Evolutionary conservation across 1,284 basidiomycete genomes (phyloP).

Genomic region (Sanghuangporus sanghuang): DNA sequence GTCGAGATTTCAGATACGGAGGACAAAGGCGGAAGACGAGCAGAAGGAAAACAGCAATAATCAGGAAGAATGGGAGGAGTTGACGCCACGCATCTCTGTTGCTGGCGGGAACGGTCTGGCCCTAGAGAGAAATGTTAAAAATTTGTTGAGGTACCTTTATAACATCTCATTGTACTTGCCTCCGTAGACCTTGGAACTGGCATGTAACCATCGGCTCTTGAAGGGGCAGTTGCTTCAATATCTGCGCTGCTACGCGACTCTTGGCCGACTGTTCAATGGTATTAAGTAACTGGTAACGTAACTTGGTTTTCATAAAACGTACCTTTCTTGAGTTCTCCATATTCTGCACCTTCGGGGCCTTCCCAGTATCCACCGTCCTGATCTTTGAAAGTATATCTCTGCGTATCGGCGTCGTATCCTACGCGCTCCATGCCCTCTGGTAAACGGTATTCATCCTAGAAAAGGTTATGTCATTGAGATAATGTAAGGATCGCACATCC

Average conservation of each 20-base stretch:
- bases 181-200: conserved; percentile 41
- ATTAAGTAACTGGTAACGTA: background rate
- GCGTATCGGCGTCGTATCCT: conserved; percentile 38
- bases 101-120: conserved; percentile 11
- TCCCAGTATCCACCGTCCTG: conserved; percentile 32
- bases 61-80: conserved; percentile 70
- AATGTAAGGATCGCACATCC: background rate
- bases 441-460: conserved; percentile 35
- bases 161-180: conserved; percentile 34
- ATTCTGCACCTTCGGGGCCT: conserved; percentile 31
- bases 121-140: conserved; percentile 10
- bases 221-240: conserved; percentile 46
- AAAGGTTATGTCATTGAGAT: background rate
- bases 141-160: background rate
- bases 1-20: conserved; percentile 32
- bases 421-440: conserved; percentile 39
- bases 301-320: conserved; percentile 16
- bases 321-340: conserved; percentile 33
- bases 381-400: conserved; percentile 34
- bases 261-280: conserved; percentile 18
- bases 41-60: conserved; percentile 58
- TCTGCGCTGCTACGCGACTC: conserved; percentile 36
- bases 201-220: conserved; percentile 49
- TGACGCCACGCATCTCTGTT: conserved; percentile 31
- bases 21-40: conserved; percentile 57